A percentile compares a stretch with the other conserved stretches of the same genome.
phyloP scores from a whole-genome alignment of 192 early-diverging fungal genomes.

The Coemansia sp. region DNA sequence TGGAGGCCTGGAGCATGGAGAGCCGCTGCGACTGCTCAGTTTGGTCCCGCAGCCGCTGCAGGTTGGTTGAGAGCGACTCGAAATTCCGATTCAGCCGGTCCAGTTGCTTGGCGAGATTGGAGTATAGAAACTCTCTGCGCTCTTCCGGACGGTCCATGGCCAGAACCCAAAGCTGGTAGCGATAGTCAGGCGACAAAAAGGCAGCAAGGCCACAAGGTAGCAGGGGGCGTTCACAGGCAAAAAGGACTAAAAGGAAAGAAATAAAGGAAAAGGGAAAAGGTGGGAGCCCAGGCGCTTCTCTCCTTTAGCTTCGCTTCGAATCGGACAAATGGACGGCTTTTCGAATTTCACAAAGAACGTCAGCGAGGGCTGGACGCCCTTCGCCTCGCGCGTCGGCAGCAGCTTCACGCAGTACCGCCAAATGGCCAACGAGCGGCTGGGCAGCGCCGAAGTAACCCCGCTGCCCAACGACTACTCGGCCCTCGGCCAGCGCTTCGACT shows the following conservation, averaged over 20 bases:
- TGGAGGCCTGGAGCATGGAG: constrained; percentile 32
- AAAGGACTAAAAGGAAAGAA: not conserved
- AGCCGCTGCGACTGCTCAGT: constrained; percentile 39
- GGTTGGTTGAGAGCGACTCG: constrained; percentile 32
- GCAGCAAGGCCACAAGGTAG: too few relatives aligned
- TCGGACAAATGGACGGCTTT: constrained; percentile 43
- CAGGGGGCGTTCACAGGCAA: too few relatives aligned
- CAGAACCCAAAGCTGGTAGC: too few relatives aligned
- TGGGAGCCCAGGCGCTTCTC: not conserved
- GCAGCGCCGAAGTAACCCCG: constrained; percentile 80
- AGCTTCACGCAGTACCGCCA: constrained; percentile 53
- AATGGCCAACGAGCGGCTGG: constrained; percentile 84
- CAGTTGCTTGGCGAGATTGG: constrained; percentile 42
- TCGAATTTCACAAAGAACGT: constrained; percentile 45
- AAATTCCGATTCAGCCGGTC: constrained; percentile 38
- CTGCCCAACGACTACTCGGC: constrained; percentile 90
- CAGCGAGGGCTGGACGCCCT: constrained; percentile 44
- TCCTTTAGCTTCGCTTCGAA: not conserved
- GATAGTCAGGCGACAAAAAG: not conserved
- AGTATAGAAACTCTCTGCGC: constrained; percentile 37
- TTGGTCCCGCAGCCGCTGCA: constrained; percentile 22
- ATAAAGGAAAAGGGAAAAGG: not conserved
- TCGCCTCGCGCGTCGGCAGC: constrained; percentile 40
- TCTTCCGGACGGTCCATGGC: constrained; percentile 36
- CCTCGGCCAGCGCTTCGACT: constrained; percentile 63